Evolutionary conservation across 108 stramenopile species (phyloP), one percentile per base, ranked within the genome.

Genomic region (Cylindrotheca fusiformis): DNA sequence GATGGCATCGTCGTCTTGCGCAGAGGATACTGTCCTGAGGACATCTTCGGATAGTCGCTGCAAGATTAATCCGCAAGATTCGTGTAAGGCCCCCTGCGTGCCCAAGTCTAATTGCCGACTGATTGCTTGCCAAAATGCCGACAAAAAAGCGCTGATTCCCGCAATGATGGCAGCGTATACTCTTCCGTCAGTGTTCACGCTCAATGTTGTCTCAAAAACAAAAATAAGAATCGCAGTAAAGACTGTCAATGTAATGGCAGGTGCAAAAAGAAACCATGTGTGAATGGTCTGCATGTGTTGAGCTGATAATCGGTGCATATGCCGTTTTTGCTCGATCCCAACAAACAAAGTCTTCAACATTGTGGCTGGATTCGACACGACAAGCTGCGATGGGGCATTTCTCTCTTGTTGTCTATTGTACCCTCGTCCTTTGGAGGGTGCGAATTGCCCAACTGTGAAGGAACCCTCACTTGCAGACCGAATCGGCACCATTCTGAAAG

Each of bases 41-140:
- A 72, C 59, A 22, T 77, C 76, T 52, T 71, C 76, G 19, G 71
- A 62, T 4, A 77, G 41, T 0, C 71, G 70, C 33, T 77, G 70
- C 32, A 77, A 30, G 2, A 63, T 65, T 27, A 46, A 28, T 2
- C 71, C 56, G 19, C 65, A 51, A 2, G 66, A 45, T 17, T 67
- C 63, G 26, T 77, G 76, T 1, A 77, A 32, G 0, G 56, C 50
- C 19, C 48, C 70, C 26, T 63, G 65, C 19, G 52, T 60, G 0
- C 71, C 76, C 47, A 77, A 36, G 27, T 77, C 67, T 53, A 77
- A 8, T 28, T 71, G 71, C 32, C 71, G 70, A 41, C 68, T 46
- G 1, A 77, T 23, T 12, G 76, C 71, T 68, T 77, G 76, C 71
- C 65, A 72, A 28, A 77, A 60, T 3, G 67, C 76, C 19, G 76